Conservation (phyloP, 2,329 filamentous ascomycete genomes). For the Metarhizium robertsii region DNA sequence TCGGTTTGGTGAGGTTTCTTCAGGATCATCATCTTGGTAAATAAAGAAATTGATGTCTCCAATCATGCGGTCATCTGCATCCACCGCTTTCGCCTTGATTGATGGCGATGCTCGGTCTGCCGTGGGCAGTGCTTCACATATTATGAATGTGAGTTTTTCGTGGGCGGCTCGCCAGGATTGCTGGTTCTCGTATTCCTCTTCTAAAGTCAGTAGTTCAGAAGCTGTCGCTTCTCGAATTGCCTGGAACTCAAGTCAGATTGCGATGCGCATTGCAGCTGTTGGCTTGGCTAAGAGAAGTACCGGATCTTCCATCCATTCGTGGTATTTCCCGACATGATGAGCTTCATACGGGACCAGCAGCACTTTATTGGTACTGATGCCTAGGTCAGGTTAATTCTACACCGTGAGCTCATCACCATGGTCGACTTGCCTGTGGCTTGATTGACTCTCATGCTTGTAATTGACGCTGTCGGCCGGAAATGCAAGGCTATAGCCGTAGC, state of each 20-base stretch:
- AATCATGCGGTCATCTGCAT: slow-evolving; percentile 50
- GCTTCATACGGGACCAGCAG: slow-evolving; percentile 77
- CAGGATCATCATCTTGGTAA: slow-evolving; percentile 20
- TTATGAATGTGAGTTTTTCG: slow-evolving; percentile 90
- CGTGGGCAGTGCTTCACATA: slow-evolving; percentile 45
- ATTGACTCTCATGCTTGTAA: slow-evolving; percentile 33
- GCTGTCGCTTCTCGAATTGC: slow-evolving; percentile 76
- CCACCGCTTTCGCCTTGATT: slow-evolving; percentile 33
- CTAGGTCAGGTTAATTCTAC: slow-evolving; percentile 30
- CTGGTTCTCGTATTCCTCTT: slow-evolving; percentile 87
- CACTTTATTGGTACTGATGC: slow-evolving; percentile 53
- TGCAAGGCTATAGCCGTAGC: background rate
- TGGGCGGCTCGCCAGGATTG: slow-evolving; percentile 69
- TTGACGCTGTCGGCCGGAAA: background rate
- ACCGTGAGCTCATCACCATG: no score
- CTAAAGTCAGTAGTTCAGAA: slow-evolving; percentile 70
- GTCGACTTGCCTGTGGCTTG: slow-evolving; percentile 29
- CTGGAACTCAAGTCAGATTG: slow-evolving; percentile 24
- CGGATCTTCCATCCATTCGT: slow-evolving; percentile 85
- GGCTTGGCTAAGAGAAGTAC: slow-evolving; percentile 23
- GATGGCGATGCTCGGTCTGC: background rate
- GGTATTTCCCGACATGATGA: slow-evolving; percentile 75
- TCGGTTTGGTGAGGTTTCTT: background rate
- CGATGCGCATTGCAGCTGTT: background rate
- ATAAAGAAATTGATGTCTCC: slow-evolving; percentile 81